Evolutionary conservation across 140 eudicot genomes (phyloP).

Genomic region (Flaveria floridana): DNA sequence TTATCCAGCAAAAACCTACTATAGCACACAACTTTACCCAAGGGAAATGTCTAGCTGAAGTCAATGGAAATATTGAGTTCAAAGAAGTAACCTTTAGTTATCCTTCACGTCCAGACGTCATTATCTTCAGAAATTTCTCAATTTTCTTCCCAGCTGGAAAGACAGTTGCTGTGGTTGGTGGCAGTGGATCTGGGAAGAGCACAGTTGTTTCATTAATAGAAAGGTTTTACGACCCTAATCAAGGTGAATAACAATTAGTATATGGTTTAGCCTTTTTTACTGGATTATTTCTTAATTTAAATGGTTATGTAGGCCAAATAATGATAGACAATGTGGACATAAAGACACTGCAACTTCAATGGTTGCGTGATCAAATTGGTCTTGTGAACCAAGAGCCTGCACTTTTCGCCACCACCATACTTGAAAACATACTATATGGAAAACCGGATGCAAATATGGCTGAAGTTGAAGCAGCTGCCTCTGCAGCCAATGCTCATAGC

Average conservation of each 20-base stretch:
- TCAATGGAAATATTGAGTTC: conserved; percentile 85
- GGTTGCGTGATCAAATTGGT: conserved; percentile 94
- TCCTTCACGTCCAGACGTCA: conserved; percentile 95
- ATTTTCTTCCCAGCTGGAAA: conserved; percentile 93
- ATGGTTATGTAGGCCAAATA: conserved; percentile 61
- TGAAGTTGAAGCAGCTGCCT: conserved; percentile 86
- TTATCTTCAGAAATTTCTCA: conserved; percentile 77
- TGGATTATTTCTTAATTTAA: neutral
- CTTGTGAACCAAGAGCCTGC: conserved; percentile 99
- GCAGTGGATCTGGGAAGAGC: conserved; percentile 99
- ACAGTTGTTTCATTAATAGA: conserved; percentile 92
- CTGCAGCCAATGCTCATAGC: conserved; percentile 97
- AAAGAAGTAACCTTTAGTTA: conserved; percentile 88
- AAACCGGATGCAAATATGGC: conserved; percentile 83
- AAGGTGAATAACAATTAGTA: conserved; percentile 47
- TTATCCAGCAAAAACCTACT: conserved; percentile 80
- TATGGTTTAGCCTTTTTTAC: neutral
- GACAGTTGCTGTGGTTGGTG: conserved; percentile 98
- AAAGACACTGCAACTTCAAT: conserved; percentile 70
- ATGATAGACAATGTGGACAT: conserved; percentile 84
- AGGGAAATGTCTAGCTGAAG: conserved; percentile 61
- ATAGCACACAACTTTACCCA: conserved; percentile 59
- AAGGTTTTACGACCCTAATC: conserved; percentile 91
- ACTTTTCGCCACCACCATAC: conserved; percentile 93
- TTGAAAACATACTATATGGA: conserved; percentile 91